phyloP scores from a whole-genome alignment of 345 rosid genomes.

The Jatropha curcas region DNA sequence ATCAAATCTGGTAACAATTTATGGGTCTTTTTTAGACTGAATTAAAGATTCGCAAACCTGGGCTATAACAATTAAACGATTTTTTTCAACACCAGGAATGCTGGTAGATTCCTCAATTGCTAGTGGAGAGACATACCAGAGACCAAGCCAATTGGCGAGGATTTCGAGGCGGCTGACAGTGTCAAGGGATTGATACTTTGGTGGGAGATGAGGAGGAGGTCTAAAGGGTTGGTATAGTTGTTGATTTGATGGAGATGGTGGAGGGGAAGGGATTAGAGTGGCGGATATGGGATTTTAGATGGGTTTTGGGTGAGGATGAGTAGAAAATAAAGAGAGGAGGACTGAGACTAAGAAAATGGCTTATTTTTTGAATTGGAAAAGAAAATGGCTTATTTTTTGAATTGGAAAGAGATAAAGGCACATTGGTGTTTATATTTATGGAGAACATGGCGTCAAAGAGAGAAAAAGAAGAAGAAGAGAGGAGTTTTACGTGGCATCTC shows the following conservation, averaged over 20 bases:
- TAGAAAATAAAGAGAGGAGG: slow-evolving; percentile 9
- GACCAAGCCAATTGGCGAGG: slow-evolving; percentile 72
- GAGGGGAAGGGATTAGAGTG: slow-evolving; percentile 36
- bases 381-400: neutral
- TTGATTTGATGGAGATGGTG: slow-evolving; percentile 30
- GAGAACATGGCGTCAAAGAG: slow-evolving; percentile 17
- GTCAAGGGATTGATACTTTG: slow-evolving; percentile 66
- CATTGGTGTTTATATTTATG: slow-evolving; percentile 2
- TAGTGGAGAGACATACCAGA: slow-evolving; percentile 77
- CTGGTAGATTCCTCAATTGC: slow-evolving; percentile 76
- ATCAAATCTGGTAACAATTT: slow-evolving; percentile 58
- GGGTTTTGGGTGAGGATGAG: slow-evolving; percentile 16
- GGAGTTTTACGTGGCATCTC: no score
- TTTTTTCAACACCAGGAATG: slow-evolving; percentile 80
- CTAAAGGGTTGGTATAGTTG: slow-evolving; percentile 80
- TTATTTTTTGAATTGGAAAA: no score
- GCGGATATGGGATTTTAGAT: slow-evolving; percentile 44
- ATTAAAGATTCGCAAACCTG: slow-evolving; percentile 68
- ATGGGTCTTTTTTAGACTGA: slow-evolving; percentile 55
- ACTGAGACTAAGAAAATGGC: neutral
- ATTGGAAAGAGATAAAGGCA: slow-evolving; percentile 3
- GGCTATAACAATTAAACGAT: slow-evolving; percentile 70
- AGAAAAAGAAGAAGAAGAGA: neutral
- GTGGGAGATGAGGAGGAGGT: slow-evolving; percentile 82
- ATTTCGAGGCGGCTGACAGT: slow-evolving; percentile 56